These are phyloP conservation scores for Candida dendrica DNA, from an alignment of 805 yeast genomes.

Conservation along the genomic window DNA sequence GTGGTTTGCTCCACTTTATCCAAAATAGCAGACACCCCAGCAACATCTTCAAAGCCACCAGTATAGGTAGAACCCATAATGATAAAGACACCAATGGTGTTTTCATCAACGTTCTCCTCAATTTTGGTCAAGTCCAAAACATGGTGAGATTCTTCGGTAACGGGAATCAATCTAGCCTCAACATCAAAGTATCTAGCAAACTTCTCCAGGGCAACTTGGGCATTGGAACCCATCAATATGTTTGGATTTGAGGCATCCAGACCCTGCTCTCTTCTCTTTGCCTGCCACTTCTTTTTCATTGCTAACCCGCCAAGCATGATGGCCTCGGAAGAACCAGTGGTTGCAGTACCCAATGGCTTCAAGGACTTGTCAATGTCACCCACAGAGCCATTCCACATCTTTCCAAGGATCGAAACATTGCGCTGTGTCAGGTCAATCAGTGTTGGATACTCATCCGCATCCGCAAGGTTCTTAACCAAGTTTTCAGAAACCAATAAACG, in stretches of 20 bases:
- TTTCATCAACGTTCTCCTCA: conserved; percentile 69
- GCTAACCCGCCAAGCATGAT: conserved; percentile 91
- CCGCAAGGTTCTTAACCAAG: conserved; percentile 82
- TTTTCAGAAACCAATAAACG: conserved; percentile 56
- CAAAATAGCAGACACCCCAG: conserved; percentile 50
- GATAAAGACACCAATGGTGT: conserved; percentile 86
- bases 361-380: conserved; percentile 13
- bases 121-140: conserved; percentile 56
- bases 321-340: conserved; percentile 93
- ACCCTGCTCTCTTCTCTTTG: conserved; percentile 49
- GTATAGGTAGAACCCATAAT: conserved; percentile 90
- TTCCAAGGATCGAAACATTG: conserved; percentile 72
- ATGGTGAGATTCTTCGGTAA: conserved; percentile 51
- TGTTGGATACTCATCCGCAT: conserved; percentile 89
- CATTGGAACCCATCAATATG: conserved; percentile 86
- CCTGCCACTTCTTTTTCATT: conserved; percentile 86
- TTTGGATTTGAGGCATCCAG: conserved; percentile 63
- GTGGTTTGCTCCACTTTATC: conserved; percentile 62
- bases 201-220: conserved; percentile 91
- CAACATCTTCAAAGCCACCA: conserved; percentile 83
- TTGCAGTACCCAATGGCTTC: conserved; percentile 74
- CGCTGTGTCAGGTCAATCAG: conserved; percentile 72
- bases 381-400: conserved; percentile 71
- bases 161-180: conserved; percentile 70
- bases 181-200: conserved; percentile 93